Evolutionary conservation across 257 asterid species (phyloP).

Genomic region (Scutellaria galericulata): DNA sequence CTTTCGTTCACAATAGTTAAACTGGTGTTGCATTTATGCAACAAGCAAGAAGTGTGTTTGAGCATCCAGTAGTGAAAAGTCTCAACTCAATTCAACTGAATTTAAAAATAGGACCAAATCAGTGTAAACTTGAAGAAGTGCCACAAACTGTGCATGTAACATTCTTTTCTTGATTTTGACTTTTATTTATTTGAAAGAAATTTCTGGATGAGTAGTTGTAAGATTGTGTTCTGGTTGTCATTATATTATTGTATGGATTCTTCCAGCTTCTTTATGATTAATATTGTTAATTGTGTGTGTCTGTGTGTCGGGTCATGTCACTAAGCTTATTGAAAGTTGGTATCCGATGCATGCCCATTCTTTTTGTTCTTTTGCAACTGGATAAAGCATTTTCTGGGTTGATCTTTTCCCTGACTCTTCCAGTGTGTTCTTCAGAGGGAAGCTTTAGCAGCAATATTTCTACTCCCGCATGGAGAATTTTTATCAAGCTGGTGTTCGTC

Average conservation of each 20-base stretch:
- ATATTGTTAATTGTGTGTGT: background rate
- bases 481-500: conserved; percentile 96
- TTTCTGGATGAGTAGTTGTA: conserved; percentile 9
- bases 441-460: conserved; percentile 73
- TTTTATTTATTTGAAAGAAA: background rate
- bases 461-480: conserved; percentile 78
- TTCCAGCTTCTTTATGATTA: too few relatives aligned
- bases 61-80: background rate
- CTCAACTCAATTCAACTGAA: conserved; percentile 10
- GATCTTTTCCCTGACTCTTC: conserved; percentile 35
- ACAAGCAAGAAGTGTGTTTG: conserved; percentile 9
- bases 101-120: conserved; percentile 20
- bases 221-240: background rate
- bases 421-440: conserved; percentile 72
- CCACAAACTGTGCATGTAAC: background rate
- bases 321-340: conserved; percentile 18
- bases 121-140: background rate
- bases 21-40: conserved; percentile 5
- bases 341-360: background rate
- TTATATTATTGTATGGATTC: background rate
- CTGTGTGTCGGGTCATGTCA: background rate
- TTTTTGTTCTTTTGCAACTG: conserved; percentile 31
- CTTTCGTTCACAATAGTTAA: background rate
- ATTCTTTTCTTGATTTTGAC: conserved; percentile 7
- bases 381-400: conserved; percentile 24